phyloP scores from a whole-genome alignment of 2,329 filamentous ascomycete genomes.

The Microdochium trichocladiopsis region DNA sequence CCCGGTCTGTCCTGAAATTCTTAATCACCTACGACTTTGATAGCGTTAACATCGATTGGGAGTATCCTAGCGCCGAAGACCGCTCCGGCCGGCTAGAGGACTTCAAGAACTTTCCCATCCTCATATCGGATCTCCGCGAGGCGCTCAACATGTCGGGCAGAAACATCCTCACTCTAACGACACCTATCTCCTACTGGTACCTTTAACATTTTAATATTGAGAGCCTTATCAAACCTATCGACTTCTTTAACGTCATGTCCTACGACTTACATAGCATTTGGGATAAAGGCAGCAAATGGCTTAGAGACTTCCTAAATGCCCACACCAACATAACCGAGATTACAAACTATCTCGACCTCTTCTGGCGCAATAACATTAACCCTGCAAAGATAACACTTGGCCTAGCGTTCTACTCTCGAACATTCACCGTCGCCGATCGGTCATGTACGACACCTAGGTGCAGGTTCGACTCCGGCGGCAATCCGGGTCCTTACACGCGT shows the following conservation, averaged over 20 bases:
- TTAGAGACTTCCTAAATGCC: slow-evolving; percentile 22
- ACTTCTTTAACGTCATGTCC: slow-evolving; percentile 29
- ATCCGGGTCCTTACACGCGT: slow-evolving; percentile 17
- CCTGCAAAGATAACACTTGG: slow-evolving; percentile 37
- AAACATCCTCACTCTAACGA: slow-evolving; percentile 27
- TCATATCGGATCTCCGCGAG: slow-evolving; percentile 26
- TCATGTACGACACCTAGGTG: slow-evolving; percentile 17
- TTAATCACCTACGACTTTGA: neutral
- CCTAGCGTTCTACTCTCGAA: slow-evolving; percentile 37
- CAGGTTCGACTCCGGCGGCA: slow-evolving; percentile 12
- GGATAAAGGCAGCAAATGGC: slow-evolving; percentile 23
- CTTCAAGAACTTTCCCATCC: slow-evolving; percentile 23
- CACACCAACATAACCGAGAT: slow-evolving; percentile 37
- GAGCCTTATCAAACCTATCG: slow-evolving; percentile 27
- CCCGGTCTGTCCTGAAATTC: neutral
- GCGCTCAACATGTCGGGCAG: slow-evolving; percentile 28
- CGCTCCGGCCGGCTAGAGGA: slow-evolving; percentile 28
- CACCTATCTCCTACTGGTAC: slow-evolving; percentile 27
- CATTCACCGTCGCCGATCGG: slow-evolving; percentile 26
- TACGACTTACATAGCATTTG: slow-evolving; percentile 35
- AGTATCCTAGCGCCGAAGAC: slow-evolving; percentile 28
- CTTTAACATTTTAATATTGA: slow-evolving; percentile 26
- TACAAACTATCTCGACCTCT: slow-evolving; percentile 20
- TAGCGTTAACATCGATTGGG: too few relatives aligned
- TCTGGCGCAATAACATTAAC: slow-evolving; percentile 33